These are phyloP conservation scores for Apophysomyces trapeziformis DNA, from an alignment of 371 early-diverging fungal species.

Conservation along the genomic window DNA sequence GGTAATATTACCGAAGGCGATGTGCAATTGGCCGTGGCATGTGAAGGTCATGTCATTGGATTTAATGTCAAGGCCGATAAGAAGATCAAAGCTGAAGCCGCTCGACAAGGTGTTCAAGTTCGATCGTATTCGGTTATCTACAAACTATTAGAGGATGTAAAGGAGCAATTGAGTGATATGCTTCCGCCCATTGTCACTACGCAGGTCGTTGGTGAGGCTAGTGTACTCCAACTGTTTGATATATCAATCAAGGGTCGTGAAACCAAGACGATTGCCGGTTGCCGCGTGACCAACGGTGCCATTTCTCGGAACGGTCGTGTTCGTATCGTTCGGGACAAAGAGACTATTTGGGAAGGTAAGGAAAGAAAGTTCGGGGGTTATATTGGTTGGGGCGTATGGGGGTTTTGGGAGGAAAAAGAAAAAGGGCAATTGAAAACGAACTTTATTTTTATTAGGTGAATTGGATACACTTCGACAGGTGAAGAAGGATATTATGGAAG, in stretches of 20 bases:
- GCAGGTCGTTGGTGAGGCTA: conserved; percentile 89
- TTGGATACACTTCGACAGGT: conserved; percentile 74
- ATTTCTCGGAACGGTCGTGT: conserved; percentile 65
- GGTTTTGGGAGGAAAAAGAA: neutral
- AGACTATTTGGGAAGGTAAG: conserved; percentile 72
- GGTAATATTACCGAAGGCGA: conserved; percentile 86
- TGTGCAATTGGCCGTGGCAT: conserved; percentile 71
- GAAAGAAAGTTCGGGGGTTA: neutral
- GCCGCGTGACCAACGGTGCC: conserved; percentile 80
- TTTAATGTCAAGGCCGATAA: conserved; percentile 90
- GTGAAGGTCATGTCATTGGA: conserved; percentile 75
- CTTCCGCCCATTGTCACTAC: conserved; percentile 79
- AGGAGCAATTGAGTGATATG: conserved; percentile 73
- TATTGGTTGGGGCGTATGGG: no score
- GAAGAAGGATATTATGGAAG: conserved; percentile 89
- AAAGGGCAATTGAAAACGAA: neutral
- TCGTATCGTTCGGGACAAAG: conserved; percentile 70
- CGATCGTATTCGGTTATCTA: conserved; percentile 85
- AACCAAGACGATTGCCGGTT: conserved; percentile 81
- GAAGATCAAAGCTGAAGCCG: conserved; percentile 68
- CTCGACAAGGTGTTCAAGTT: conserved; percentile 66
- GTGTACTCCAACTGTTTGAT: conserved; percentile 80
- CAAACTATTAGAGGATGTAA: conserved; percentile 86
- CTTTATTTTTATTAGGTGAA: conserved; percentile 36
- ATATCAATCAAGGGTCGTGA: conserved; percentile 74